phyloP scores from a whole-genome alignment of 257 asterid genomes.

The Asclepias syriaca region DNA sequence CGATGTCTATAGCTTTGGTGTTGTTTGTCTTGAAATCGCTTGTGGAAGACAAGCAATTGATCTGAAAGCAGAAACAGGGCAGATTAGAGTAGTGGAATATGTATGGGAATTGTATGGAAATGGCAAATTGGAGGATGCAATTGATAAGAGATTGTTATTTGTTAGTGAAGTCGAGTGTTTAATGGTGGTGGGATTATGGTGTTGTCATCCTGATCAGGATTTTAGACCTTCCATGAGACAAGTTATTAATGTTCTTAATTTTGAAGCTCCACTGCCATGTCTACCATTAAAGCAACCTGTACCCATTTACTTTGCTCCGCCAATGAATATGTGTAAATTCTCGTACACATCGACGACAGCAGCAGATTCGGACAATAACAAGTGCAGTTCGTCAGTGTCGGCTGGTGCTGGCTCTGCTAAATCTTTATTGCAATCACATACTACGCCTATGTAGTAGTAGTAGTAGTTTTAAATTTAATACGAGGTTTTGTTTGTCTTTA shows the following conservation, averaged over 20 bases:
- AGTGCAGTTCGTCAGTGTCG: neutral
- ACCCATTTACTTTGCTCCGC: conserved; percentile 1
- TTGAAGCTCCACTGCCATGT: neutral
- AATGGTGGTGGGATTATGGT: conserved; percentile 9
- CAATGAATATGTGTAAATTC: conserved; percentile 8
- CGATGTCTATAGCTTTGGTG: neutral
- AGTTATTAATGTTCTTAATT: neutral
- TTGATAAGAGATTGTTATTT: neutral
- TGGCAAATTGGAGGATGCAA: neutral
- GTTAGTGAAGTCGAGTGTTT: neutral
- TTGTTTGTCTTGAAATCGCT: neutral
- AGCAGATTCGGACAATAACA: neutral
- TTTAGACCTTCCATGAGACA: neutral
- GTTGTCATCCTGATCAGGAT: conserved; percentile 7
- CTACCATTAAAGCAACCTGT: neutral
- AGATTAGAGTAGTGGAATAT: neutral
- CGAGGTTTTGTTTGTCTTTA: neutral
- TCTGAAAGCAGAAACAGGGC: neutral
- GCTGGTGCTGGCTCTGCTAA: neutral
- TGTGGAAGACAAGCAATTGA: neutral
- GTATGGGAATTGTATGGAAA: neutral
- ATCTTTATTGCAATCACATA: conserved; percentile 1
- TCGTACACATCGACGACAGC: neutral
- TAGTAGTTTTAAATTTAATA: neutral
- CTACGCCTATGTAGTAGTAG: neutral